Evolutionary conservation across 441 rosid species (phyloP), one percentile per base, ranked within the genome.

Genomic region (Gossypium laxum): DNA sequence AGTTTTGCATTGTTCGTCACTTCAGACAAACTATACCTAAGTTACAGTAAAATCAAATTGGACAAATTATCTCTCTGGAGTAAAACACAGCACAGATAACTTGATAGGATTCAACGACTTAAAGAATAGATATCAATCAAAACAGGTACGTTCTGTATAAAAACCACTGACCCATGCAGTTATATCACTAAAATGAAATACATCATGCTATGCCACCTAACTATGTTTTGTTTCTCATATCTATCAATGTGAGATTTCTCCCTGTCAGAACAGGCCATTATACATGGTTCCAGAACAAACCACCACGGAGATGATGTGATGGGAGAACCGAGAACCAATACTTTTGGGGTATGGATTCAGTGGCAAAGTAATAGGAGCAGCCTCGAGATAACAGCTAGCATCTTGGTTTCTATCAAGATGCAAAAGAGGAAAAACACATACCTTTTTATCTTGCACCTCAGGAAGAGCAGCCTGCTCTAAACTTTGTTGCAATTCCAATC

Each of bases 401-500:
- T 4, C 2, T 32, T 32, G 41, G 41, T 24, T 32, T 61, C 62
- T 69, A 32, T 38, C 32, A 34, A 48, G 18, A 34, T 2, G 68
- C 43, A 24, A 26, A 38, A 64, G 24, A 38, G 32, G 34, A 68
- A 65, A 26, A 4, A 67, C 47, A 8, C 60, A 55, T 51, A 87
- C 97, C 90, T 82, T 83, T 69, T 78, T 72, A 58, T 91, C 85
- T 65, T 85, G 87, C 38, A 69, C 85, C 19, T 91, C 94, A 30
- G 94, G 91, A 54, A 91, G 91, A 74, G 92, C 92, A 81, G 81
- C 96, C 78, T 85, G 96, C 78, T 92, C 94, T 84, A 94, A 81
- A 77, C 97, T 88, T 66, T 90, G 92, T 67, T 94, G 97, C 88
- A 94, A 81, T 61, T 94, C 98, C 77, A 94, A 59, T 69, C 97